phyloP scores from a whole-genome alignment of 2,329 filamentous ascomycete genomes.

The Orbilia brochopaga region DNA sequence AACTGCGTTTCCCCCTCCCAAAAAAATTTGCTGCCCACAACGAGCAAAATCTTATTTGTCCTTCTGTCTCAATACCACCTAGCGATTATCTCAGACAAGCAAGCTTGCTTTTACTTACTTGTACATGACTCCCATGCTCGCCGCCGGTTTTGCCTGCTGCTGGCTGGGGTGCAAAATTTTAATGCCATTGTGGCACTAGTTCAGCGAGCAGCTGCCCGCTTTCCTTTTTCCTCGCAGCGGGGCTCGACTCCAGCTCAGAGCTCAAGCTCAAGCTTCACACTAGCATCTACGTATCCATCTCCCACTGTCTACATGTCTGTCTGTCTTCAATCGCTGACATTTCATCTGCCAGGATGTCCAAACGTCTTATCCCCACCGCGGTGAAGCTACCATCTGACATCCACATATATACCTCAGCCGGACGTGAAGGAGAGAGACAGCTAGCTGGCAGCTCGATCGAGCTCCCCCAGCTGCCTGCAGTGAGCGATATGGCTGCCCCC shows the following conservation, averaged over 20 bases:
- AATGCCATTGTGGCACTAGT: conserved; percentile 17
- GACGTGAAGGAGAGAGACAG: neutral
- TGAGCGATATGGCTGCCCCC: neutral
- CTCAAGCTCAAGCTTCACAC: neutral
- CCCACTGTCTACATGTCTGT: no score
- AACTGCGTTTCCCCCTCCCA: conserved; percentile 6
- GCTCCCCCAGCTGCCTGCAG: neutral
- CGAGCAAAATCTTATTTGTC: conserved; percentile 7
- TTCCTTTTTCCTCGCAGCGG: conserved; percentile 9
- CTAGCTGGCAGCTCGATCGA: neutral
- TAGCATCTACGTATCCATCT: neutral
- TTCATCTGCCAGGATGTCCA: no score
- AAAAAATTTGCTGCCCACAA: conserved; percentile 4
- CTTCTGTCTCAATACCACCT: neutral
- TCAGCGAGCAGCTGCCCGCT: no score
- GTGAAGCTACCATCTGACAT: neutral
- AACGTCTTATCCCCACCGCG: no score
- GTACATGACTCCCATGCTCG: neutral
- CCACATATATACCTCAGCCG: neutral
- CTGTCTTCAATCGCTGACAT: no score
- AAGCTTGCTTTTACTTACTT: neutral
- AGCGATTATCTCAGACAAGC: no score
- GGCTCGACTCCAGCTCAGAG: neutral
- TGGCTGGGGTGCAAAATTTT: conserved; percentile 18
- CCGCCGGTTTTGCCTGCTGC: neutral